Evolutionary conservation across 225 moss, liverwort and hornwort species (phyloP), one percentile per base, ranked within the genome.

Genomic region (Asterella californica): DNA sequence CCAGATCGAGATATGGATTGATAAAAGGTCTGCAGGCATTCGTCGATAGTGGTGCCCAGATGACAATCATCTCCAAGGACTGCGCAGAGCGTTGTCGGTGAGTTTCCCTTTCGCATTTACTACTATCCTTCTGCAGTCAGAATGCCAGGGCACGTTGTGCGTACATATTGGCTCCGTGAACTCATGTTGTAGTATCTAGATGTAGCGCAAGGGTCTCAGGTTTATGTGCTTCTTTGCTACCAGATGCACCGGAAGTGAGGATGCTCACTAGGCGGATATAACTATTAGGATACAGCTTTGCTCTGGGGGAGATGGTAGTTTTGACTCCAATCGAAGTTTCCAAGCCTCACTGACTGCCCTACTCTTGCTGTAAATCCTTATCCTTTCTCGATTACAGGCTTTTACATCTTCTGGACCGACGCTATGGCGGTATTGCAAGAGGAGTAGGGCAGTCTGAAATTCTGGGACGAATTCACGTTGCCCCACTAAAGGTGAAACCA

Each of bases 21-120:
- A 33, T 29, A 27, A 38, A 46, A 47, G 27, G 6, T 65, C n/a
- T 87, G 82, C 92, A 95, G 92, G 99, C 99, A 65, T 99, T 99
- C 86, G 95, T 99, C 76, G 99, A 99, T 82, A 99, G 99, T 91
- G 99, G 99, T 70, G 99, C 99, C 25, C 99, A 99, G 81, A 92
- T 91, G 77, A 99, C 99, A 48, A 99, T 99, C 45, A 93, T 99
- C 32, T 99, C 99, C 15, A 95, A 95, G 83, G 79, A 85, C 22
- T 99, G 99, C 80, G 99, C 99, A 18, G 88, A 92, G 80, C 93
- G 99, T 82, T 99, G 99, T 82, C 92, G 95, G 99, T 95, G 86
- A 79, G 90, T 84, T 77, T 22, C 30, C 9, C 2, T 52, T 57
- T n/a, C 52, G 8, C 21, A 8, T 36, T 6, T 53, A 17, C 15